These are phyloP conservation scores for Solanum appendiculatum DNA, from an alignment of 257 asterid genomes.

Conservation along the genomic window DNA sequence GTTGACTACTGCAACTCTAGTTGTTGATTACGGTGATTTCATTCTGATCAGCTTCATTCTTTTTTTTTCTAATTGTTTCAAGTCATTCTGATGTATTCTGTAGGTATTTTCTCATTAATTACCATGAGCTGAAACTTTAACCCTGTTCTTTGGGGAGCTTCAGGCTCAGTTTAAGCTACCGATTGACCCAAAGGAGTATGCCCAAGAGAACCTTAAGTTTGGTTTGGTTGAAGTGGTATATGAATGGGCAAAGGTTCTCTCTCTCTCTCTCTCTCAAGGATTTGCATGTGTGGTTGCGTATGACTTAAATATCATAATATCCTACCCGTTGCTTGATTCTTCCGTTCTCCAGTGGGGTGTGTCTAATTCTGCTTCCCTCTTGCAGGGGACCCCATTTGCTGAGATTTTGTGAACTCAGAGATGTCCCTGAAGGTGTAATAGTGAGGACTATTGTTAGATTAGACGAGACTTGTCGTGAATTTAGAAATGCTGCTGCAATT, in stretches of 20 bases:
- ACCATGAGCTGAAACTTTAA: background rate
- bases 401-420: constrained; percentile 91
- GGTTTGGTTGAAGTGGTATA: constrained; percentile 96
- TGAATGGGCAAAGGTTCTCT: constrained; percentile 93
- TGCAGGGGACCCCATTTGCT: constrained; percentile 94
- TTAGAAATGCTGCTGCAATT: constrained; percentile 92
- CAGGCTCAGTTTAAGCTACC: constrained; percentile 65
- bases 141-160: constrained; percentile 55
- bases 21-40: background rate
- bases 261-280: constrained; percentile 1
- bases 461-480: constrained; percentile 97
- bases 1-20: background rate
- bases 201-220: constrained; percentile 87
- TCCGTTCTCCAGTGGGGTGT: background rate
- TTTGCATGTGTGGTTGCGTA: background rate
- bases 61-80: background rate
- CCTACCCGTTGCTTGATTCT: background rate
- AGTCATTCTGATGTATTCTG: constrained; percentile 2
- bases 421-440: constrained; percentile 94
- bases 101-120: constrained; percentile 1
- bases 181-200: constrained; percentile 84
- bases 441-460: constrained; percentile 87
- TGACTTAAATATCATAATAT: background rate
- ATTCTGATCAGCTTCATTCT: background rate
- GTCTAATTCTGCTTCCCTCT: background rate